Evolutionary conservation across 345 rosid species (phyloP).

Genomic region (Eucalyptus pumila): DNA sequence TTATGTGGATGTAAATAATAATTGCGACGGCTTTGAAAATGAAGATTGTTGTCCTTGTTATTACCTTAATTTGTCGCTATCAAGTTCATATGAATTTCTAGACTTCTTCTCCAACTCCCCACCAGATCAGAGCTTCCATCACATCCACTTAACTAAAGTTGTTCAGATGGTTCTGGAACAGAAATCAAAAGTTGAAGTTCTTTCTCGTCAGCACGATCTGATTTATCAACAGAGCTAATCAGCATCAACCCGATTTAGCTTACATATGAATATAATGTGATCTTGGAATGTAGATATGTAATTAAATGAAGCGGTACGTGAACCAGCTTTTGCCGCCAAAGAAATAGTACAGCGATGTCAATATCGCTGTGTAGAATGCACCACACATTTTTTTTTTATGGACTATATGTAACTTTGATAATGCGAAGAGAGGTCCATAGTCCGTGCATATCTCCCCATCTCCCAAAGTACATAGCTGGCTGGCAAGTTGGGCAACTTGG

Average conservation of each 20-base stretch:
- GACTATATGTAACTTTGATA: not conserved
- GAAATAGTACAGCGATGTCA: not conserved
- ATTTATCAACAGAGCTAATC: not conserved
- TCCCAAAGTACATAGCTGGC: not conserved
- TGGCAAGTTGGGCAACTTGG: not conserved
- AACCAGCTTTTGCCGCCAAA: rapidly evolving
- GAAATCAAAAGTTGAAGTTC: not conserved
- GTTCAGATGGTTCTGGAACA: not conserved
- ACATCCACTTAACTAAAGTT: not conserved
- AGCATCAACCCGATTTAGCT: not conserved
- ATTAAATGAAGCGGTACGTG: not conserved
- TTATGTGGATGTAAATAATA: not conserved
- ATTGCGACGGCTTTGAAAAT: not conserved
- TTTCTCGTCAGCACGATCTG: not conserved
- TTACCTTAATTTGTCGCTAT: not conserved
- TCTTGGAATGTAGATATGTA: not conserved
- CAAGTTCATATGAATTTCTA: not conserved
- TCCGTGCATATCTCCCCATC: not conserved
- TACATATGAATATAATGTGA: not conserved
- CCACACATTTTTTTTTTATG: not conserved
- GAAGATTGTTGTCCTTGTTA: not conserved
- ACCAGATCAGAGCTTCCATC: not conserved
- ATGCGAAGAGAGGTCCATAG: not conserved
- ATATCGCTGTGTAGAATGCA: rapidly evolving
- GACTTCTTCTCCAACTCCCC: not conserved